A percentile compares a stretch with the other conserved stretches of the same genome.
phyloP scores from a whole-genome alignment of 2,329 filamentous ascomycete genomes.

The Passalora sequoiae region DNA sequence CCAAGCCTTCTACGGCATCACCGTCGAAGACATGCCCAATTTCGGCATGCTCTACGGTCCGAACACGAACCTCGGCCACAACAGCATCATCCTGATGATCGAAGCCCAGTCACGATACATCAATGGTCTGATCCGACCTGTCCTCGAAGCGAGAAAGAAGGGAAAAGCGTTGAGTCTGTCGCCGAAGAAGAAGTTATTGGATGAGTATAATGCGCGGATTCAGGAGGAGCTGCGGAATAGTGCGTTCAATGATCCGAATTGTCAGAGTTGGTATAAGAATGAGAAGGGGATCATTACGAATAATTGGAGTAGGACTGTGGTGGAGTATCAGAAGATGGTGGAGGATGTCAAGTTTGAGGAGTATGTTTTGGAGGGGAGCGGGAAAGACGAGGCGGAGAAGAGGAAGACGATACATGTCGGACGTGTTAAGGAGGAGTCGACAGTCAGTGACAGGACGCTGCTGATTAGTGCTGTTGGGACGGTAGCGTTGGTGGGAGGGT shows the following conservation, averaged over 20 bases:
- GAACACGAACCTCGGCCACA: slow-evolving; percentile 49
- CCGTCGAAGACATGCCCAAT: slow-evolving; percentile 49
- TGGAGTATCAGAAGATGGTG: slow-evolving; percentile 51
- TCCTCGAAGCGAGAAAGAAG: slow-evolving; percentile 43
- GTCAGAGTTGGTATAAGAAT: slow-evolving; percentile 55
- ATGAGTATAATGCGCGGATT: slow-evolving; percentile 44
- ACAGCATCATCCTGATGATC: slow-evolving; percentile 58
- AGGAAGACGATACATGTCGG: slow-evolving; percentile 37
- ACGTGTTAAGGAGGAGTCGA: slow-evolving; percentile 43
- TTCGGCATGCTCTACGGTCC: slow-evolving; percentile 56
- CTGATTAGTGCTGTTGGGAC: slow-evolving; percentile 35
- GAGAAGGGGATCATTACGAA: slow-evolving; percentile 52
- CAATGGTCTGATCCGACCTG: slow-evolving; percentile 45
- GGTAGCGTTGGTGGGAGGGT: slow-evolving; percentile 35
- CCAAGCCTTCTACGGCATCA: slow-evolving; percentile 47
- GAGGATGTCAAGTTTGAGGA: slow-evolving; percentile 43
- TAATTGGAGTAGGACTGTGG: slow-evolving; percentile 51
- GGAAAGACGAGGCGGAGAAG: slow-evolving; percentile 31
- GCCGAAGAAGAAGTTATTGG: slow-evolving; percentile 40
- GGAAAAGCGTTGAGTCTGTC: slow-evolving; percentile 42
- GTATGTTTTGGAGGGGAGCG: slow-evolving; percentile 36
- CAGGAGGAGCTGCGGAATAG: slow-evolving; percentile 42
- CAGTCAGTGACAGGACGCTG: slow-evolving; percentile 36
- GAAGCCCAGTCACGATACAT: slow-evolving; percentile 55
- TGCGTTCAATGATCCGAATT: slow-evolving; percentile 52